Evolutionary conservation across 2,329 filamentous ascomycete species (phyloP), one percentile per base, ranked within the genome.

Genomic region (Colletotrichum sp.): DNA sequence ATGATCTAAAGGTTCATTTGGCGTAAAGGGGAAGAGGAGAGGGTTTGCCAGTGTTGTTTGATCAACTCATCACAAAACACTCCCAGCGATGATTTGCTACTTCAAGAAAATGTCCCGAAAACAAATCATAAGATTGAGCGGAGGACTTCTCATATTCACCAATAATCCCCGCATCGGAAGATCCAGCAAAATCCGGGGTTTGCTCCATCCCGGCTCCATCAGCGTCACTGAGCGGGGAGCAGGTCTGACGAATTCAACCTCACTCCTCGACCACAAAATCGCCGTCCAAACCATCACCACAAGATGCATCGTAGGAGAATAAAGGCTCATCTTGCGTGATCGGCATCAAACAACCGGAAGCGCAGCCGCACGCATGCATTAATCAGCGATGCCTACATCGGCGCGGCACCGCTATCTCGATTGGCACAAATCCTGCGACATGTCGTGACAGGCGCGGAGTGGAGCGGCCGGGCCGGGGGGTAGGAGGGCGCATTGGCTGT

Each of bases 401-500:
- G 28, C 34, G 15, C 65, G 32, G 59, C 7, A 6, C 18, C 8
- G 26, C 55, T 32, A 62, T 62, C 68, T 26, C 59, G 36, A 72
- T 75, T 75, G 52, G 68, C 69, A 72, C 66, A 75, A 60, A 72
- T 67, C 69, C 60, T 71, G 72, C 62, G 24, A 75, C 60, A 75
- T 75, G 72, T 75, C 72, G 72, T 72, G 72, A 75, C 24, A 15
- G 69, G 34, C 68, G 12, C 55, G n/a, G 49, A 55, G 72, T 75
- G 72, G 72, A 66, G 68, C 26, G 30, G 44, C n/a, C 44, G n/a
- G 44, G 44, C 44, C 34, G 66, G 55, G 64, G 64, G 24, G 62
- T 39, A 5, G 16, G n/a, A 21, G 24, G n/a, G 21, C 15, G 62
- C 34, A 36, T 36, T 34, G 34, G 34, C 13, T 36, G 34, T 36